A percentile compares a stretch with the other conserved stretches of the same genome.
Conservation (phyloP, 768 basidiomycete species). For the Boletus pseudopeckii region DNA sequence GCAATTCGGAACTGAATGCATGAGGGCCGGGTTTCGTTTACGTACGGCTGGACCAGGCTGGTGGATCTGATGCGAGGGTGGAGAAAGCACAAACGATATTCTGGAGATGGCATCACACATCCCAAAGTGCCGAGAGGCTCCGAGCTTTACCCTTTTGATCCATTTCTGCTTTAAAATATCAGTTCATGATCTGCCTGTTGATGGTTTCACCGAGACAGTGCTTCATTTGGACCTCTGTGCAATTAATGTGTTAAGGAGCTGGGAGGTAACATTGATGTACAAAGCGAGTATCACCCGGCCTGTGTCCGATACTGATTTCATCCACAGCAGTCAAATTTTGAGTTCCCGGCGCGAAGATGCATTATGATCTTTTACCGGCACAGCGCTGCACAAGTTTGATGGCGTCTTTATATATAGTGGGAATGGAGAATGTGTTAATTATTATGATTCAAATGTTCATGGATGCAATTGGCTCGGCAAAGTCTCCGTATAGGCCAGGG, state of each 20-base stretch:
- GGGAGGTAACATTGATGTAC: neutral
- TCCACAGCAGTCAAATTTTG: neutral
- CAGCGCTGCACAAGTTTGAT: neutral
- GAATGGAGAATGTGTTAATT: neutral
- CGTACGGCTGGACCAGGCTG: neutral
- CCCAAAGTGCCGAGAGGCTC: neutral
- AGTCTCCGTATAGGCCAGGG: no score
- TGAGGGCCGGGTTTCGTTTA: neutral
- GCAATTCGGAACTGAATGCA: neutral
- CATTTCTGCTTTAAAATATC: neutral
- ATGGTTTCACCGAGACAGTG: neutral
- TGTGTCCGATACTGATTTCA: no score
- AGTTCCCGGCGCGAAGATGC: neutral
- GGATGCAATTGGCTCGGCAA: no score
- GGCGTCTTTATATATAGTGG: neutral
- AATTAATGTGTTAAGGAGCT: neutral
- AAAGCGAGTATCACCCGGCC: neutral
- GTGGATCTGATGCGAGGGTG: neutral
- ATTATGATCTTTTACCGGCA: neutral
- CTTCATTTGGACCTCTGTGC: neutral
- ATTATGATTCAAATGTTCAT: neutral
- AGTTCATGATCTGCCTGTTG: neutral
- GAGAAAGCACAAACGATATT: neutral
- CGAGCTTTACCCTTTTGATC: neutral
- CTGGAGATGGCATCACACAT: neutral